These are phyloP conservation scores for Hyaloscypha variabilis DNA, from an alignment of 495 filamentous ascomycete species.

Conservation along the genomic window DNA sequence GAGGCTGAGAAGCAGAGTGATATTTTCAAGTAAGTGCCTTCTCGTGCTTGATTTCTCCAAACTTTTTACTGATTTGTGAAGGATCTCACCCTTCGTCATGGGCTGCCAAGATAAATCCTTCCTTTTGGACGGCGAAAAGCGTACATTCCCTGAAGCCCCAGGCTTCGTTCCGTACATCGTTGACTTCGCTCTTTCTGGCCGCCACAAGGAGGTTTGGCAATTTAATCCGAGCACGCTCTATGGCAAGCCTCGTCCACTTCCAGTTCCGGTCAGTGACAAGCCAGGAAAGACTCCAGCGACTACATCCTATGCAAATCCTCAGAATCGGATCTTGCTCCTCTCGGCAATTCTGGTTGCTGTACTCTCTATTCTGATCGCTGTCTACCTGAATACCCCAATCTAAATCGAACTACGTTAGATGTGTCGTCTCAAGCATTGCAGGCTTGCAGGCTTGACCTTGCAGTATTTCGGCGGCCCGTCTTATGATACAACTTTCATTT, in stretches of 20 bases:
- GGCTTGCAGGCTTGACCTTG: not conserved
- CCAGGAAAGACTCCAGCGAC: not conserved
- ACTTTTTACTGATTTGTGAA: not conserved
- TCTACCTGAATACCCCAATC: not conserved
- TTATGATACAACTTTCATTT: too few relatives aligned
- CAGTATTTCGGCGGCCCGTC: not conserved
- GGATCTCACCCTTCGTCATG: constrained; percentile 22
- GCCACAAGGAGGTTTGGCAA: constrained; percentile 15
- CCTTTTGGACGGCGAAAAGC: constrained; percentile 13
- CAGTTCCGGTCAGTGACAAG: not conserved
- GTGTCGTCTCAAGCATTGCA: not conserved
- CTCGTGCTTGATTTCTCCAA: not conserved
- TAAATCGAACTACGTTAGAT: not conserved
- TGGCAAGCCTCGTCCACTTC: constrained; percentile 13
- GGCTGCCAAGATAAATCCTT: constrained; percentile 22
- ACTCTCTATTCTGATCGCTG: not conserved
- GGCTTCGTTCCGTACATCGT: constrained; percentile 3
- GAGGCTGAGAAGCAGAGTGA: constrained; percentile 19
- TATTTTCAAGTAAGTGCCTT: constrained; percentile 24
- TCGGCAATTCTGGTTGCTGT: not conserved
- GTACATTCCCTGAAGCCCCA: constrained; percentile 2
- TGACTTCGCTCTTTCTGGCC: constrained; percentile 4
- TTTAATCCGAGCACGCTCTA: constrained; percentile 19
- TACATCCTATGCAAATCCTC: not conserved
- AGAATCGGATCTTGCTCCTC: not conserved